Conservation (phyloP, 1,139 yeast genomes). For the Taphrina wiesneri region DNA sequence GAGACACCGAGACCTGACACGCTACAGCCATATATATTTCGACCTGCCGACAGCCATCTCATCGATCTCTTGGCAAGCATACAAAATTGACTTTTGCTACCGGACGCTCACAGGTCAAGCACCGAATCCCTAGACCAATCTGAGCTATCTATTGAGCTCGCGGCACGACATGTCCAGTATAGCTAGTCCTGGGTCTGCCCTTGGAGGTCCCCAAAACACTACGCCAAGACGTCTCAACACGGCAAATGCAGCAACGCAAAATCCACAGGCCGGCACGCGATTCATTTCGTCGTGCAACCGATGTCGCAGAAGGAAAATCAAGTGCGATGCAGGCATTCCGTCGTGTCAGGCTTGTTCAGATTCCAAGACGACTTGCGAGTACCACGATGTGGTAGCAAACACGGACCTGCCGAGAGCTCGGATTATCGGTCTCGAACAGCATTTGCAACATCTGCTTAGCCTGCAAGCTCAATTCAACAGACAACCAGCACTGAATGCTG, state of each 20-base stretch:
- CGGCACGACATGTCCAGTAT: neutral
- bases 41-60: no score
- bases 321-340: constrained; percentile 82
- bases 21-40: no score
- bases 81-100: no score
- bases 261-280: constrained; percentile 31
- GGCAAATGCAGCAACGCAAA: constrained; percentile 31
- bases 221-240: constrained; percentile 25
- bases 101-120: no score
- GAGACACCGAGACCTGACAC: no score
- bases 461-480: constrained; percentile 5
- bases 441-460: constrained; percentile 19
- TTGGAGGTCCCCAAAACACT: neutral
- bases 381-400: constrained; percentile 87
- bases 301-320: constrained; percentile 74
- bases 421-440: constrained; percentile 26
- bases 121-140: no score
- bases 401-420: constrained; percentile 67
- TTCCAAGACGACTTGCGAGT: constrained; percentile 63
- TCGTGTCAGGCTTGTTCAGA: constrained; percentile 70
- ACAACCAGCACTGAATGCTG: neutral
- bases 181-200: neutral
- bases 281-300: constrained; percentile 65
- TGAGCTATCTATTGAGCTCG: no score
- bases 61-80: no score